Conservation (phyloP, 2,329 filamentous ascomycete species). For the Talaromyces amestolkiae region DNA sequence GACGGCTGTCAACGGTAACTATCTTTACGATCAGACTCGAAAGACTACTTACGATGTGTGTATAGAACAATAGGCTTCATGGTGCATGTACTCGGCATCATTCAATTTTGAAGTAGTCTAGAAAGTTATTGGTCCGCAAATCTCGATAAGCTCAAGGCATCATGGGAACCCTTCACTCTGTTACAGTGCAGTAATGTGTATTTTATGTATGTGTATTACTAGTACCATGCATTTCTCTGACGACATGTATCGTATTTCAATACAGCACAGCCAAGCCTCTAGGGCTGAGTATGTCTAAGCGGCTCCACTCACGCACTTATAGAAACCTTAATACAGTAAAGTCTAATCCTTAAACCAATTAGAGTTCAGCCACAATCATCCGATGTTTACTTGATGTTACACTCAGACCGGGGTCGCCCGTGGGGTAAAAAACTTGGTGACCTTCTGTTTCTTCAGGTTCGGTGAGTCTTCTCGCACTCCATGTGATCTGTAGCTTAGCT, state of each 20-base stretch:
- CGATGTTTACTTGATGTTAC: slow-evolving; percentile 1
- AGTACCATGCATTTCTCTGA: not conserved
- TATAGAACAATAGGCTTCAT: slow-evolving; percentile 9
- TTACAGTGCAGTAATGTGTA: not conserved
- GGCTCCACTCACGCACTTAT: not conserved
- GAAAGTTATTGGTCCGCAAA: not conserved
- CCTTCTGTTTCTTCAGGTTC: not conserved
- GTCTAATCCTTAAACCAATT: not conserved
- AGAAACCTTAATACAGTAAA: not conserved
- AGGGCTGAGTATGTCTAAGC: not conserved
- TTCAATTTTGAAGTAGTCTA: not conserved
- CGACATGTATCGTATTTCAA: not conserved
- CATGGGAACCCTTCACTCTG: not conserved
- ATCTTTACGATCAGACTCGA: not conserved
- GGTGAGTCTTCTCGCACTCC: not conserved
- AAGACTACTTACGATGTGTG: slow-evolving; percentile 6
- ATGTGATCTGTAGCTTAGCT: not conserved
- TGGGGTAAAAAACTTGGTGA: not conserved
- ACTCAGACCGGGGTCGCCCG: not conserved
- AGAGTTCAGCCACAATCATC: slow-evolving; percentile 4
- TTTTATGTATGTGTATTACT: not conserved
- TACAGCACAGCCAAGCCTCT: not conserved
- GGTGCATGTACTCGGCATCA: not conserved
- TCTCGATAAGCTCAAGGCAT: not conserved
- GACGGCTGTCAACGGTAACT: not conserved